These are phyloP conservation scores for Acacia crassicarpa DNA, from an alignment of 306 rosid genomes.

Conservation along the genomic window DNA sequence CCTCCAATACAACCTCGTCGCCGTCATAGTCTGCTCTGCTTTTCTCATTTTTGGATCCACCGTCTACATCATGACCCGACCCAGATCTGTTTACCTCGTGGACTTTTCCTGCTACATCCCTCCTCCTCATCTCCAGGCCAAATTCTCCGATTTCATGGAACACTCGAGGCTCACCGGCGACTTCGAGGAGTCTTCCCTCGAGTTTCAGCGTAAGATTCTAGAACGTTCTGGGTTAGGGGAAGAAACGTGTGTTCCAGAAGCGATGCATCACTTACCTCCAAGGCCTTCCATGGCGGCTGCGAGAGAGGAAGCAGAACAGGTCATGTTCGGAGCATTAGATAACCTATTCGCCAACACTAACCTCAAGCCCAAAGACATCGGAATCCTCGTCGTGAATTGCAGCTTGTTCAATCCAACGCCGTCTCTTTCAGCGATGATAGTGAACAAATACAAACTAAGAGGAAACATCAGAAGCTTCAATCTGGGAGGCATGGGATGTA, in stretches of 20 bases:
- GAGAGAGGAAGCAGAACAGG: slow-evolving; percentile 56
- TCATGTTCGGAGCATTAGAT: slow-evolving; percentile 59
- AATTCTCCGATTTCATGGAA: slow-evolving; percentile 39
- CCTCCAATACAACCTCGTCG: slow-evolving; percentile 45
- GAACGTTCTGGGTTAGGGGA: slow-evolving; percentile 58
- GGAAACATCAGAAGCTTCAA: slow-evolving; percentile 53
- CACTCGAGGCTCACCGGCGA: slow-evolving; percentile 53
- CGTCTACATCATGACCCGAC: slow-evolving; percentile 48
- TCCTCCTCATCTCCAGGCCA: slow-evolving; percentile 32
- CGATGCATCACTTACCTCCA: slow-evolving; percentile 49
- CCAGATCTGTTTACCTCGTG: slow-evolving; percentile 55
- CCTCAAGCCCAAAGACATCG: slow-evolving; percentile 47
- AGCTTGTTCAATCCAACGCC: slow-evolving; percentile 75
- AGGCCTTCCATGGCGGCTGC: slow-evolving; percentile 53
- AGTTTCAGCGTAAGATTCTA: slow-evolving; percentile 56
- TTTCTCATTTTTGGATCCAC: slow-evolving; percentile 41
- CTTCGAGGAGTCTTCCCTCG: slow-evolving; percentile 48
- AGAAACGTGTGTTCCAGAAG: slow-evolving; percentile 55
- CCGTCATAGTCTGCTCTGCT: slow-evolving; percentile 33
- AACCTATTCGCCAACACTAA: slow-evolving; percentile 39
- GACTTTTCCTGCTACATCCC: slow-evolving; percentile 54
- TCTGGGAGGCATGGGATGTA: slow-evolving; percentile 72
- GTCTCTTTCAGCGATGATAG: slow-evolving; percentile 70
- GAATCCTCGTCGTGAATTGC: slow-evolving; percentile 67
- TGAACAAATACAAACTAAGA: slow-evolving; percentile 60